These are phyloP conservation scores for Inosperma sp. DNA, from an alignment of 768 basidiomycete genomes.

Conservation along the genomic window DNA sequence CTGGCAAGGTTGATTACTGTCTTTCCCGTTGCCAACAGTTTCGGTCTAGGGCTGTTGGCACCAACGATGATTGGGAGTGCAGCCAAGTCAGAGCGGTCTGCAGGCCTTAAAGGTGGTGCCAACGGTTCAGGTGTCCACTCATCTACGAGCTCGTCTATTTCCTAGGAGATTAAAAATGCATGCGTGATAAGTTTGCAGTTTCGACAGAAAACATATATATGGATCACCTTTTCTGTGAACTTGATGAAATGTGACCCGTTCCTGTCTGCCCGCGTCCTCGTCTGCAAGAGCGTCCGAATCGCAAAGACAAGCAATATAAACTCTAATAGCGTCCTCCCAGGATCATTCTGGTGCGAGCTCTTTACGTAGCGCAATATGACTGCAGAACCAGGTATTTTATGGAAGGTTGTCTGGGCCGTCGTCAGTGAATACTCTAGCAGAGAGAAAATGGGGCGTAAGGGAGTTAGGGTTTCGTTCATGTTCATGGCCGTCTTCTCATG, in stretches of 20 bases:
- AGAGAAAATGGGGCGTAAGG: conserved; percentile 51
- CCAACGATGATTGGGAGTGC: conserved; percentile 77
- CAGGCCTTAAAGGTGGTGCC: conserved; percentile 51
- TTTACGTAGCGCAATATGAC: conserved; percentile 88
- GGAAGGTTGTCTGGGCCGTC: conserved; percentile 61
- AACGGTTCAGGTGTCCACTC: conserved; percentile 93
- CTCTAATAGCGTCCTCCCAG: conserved; percentile 86
- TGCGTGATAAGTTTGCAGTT: not conserved
- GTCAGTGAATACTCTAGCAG: conserved; percentile 60
- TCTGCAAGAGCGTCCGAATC: conserved; percentile 84
- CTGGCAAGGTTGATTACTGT: conserved; percentile 80
- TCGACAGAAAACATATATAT: not conserved
- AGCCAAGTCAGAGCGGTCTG: conserved; percentile 65
- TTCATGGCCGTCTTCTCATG: not conserved
- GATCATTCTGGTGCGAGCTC: conserved; percentile 95
- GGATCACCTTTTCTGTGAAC: conserved; percentile 81
- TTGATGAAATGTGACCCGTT: conserved; percentile 86
- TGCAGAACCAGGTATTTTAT: conserved; percentile 73
- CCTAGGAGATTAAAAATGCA: conserved; percentile 42
- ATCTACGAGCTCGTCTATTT: conserved; percentile 93
- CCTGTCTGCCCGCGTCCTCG: conserved; percentile 80
- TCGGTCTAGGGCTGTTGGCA: conserved; percentile 78
- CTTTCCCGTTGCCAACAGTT: conserved; percentile 66
- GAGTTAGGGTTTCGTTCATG: conserved; percentile 33
- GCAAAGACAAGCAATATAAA: conserved; percentile 84